phyloP scores from a whole-genome alignment of 1,139 yeast genomes.

The Geotrichum cucujoidarum region DNA sequence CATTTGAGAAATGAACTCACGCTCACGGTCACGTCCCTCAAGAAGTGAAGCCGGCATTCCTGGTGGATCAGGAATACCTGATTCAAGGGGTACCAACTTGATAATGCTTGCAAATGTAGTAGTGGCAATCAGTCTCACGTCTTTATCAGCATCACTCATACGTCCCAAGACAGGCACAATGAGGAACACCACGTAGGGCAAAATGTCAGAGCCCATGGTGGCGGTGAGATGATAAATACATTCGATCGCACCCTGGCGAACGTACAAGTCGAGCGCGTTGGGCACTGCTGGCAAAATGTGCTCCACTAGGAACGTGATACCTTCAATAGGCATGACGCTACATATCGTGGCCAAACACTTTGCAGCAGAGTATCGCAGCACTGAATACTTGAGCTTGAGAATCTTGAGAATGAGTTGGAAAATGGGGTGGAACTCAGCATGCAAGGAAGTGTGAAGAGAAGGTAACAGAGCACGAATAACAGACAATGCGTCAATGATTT shows the following conservation, averaged over 20 bases:
- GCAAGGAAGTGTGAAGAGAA: slow-evolving; percentile 48
- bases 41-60: slow-evolving; percentile 83
- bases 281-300: slow-evolving; percentile 73
- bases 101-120: slow-evolving; percentile 96
- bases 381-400: slow-evolving; percentile 65
- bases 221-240: slow-evolving; percentile 78
- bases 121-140: slow-evolving; percentile 85
- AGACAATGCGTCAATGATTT: slow-evolving; percentile 81
- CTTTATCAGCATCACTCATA: slow-evolving; percentile 93
- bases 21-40: slow-evolving; percentile 86
- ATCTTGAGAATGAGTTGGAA: slow-evolving; percentile 55
- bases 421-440: slow-evolving; percentile 45
- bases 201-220: slow-evolving; percentile 80
- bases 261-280: slow-evolving; percentile 68
- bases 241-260: slow-evolving; percentile 93
- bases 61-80: slow-evolving; percentile 94
- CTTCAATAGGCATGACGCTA: slow-evolving; percentile 63
- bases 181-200: slow-evolving; percentile 91
- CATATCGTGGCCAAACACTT: slow-evolving; percentile 84
- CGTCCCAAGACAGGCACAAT: slow-evolving; percentile 95
- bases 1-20: slow-evolving; percentile 95
- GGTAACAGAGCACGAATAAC: slow-evolving; percentile 72
- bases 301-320: slow-evolving; percentile 77
- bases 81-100: slow-evolving; percentile 92
- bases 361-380: slow-evolving; percentile 84